Conservation (phyloP, 2,329 filamentous ascomycete species). For the Xylariaceae sp. region DNA sequence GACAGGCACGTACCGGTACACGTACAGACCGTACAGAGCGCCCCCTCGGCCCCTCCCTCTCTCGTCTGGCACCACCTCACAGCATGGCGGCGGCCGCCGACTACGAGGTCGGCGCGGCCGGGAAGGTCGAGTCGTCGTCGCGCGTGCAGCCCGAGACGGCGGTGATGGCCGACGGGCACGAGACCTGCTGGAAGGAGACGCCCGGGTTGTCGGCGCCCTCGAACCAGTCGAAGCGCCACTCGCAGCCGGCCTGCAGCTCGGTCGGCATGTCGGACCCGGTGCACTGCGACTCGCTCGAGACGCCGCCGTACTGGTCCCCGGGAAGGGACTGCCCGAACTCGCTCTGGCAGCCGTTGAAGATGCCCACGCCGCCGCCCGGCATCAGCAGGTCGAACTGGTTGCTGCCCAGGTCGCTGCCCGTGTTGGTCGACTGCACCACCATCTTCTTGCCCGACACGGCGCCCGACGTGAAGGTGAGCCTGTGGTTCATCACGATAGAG, state of each 20-base stretch:
- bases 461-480: constrained; percentile 28
- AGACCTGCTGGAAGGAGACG: constrained; percentile 37
- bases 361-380: constrained; percentile 41
- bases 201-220: constrained; percentile 38
- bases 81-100: no score
- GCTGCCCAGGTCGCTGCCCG: constrained; percentile 40
- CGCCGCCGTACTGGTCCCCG: constrained; percentile 40
- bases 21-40: no score
- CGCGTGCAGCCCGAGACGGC: constrained; percentile 32
- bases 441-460: constrained; percentile 45
- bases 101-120: constrained; percentile 55
- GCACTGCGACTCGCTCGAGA: constrained; percentile 34
- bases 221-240: constrained; percentile 49
- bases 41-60: no score
- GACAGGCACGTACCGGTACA: no score
- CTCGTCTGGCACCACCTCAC: no score
- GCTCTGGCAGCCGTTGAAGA: constrained; percentile 36
- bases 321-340: constrained; percentile 32
- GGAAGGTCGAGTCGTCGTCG: constrained; percentile 15
- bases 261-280: constrained; percentile 30
- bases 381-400: constrained; percentile 47
- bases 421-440: constrained; percentile 52
- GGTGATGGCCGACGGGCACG: constrained; percentile 38
- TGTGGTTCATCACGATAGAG: no score
- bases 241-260: constrained; percentile 36